A percentile compares a stretch with the other conserved stretches of the same genome.
These are phyloP conservation scores for Effrenium voratum DNA, from an alignment of 73 alveolate genomes.

Conservation along the genomic window DNA sequence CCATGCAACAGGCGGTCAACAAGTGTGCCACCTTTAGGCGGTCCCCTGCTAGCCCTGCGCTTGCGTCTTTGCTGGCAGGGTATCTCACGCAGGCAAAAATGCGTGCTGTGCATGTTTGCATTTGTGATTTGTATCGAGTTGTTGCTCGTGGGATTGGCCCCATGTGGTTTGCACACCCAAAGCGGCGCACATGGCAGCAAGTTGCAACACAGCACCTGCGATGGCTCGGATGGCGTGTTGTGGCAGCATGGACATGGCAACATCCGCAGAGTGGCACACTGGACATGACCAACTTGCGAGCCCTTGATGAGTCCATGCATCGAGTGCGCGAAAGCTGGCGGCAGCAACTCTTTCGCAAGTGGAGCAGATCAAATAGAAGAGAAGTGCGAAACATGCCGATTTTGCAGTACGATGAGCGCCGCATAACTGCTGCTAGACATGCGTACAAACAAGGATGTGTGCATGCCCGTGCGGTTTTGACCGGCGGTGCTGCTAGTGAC, in stretches of 20 bases:
- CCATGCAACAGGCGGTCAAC: neutral
- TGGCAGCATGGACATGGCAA: neutral
- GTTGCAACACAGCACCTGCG: neutral
- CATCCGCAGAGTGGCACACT: neutral
- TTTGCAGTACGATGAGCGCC: neutral
- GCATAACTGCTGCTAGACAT: neutral
- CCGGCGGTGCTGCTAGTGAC: neutral
- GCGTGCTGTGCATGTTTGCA: neutral
- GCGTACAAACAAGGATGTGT: slow-evolving; percentile 14
- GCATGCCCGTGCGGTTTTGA: slow-evolving; percentile 8
- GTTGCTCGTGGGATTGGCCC: neutral
- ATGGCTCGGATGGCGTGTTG: neutral
- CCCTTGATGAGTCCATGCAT: slow-evolving; percentile 1
- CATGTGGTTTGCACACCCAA: neutral
- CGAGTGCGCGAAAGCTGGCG: slow-evolving; percentile 1
- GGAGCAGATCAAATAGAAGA: neutral
- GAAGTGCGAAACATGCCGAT: slow-evolving; percentile 1
- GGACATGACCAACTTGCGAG: neutral
- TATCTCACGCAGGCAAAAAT: neutral
- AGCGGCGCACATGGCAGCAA: neutral
- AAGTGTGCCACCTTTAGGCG: neutral
- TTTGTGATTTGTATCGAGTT: neutral
- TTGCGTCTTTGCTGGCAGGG: neutral
- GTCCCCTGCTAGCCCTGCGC: slow-evolving; percentile 4
- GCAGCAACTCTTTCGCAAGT: neutral